Evolutionary conservation across 2,329 filamentous ascomycete genomes (phyloP).

Genomic region (Leptographium flavum): DNA sequence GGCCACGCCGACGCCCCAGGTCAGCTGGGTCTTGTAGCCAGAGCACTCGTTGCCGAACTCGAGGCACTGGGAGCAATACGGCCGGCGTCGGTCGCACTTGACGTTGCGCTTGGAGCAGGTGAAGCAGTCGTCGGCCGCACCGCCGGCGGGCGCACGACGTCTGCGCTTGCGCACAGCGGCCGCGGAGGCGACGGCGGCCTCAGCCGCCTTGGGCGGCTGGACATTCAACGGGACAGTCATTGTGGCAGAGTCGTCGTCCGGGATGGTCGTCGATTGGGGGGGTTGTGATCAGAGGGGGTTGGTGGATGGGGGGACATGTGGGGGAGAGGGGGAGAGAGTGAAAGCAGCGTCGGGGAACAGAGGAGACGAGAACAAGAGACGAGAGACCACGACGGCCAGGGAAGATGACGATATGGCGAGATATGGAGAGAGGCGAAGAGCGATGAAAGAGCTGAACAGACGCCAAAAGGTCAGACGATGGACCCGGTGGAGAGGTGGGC

Average conservation of each 20-base stretch:
- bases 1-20: conserved; percentile 91
- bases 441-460: not conserved
- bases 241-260: conserved; percentile 3
- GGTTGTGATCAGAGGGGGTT: not conserved
- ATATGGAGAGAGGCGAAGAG: not conserved
- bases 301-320: too few relatives aligned
- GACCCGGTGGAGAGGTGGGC: too few relatives aligned
- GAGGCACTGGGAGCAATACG: conserved; percentile 90
- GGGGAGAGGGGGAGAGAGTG: not conserved
- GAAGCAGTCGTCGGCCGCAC: conserved; percentile 90
- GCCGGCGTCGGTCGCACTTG: conserved; percentile 80
- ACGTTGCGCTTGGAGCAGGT: conserved; percentile 71
- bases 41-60: conserved; percentile 86
- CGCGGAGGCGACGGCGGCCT: conserved; percentile 18
- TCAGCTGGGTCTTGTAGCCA: conserved; percentile 92
- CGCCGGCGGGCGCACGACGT: conserved; percentile 75
- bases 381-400: too few relatives aligned
- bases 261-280: not conserved
- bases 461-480: conserved; percentile 5
- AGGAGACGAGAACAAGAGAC: not conserved
- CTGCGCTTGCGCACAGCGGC: conserved; percentile 51
- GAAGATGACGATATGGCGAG: too few relatives aligned
- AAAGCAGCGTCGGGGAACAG: not conserved
- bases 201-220: conserved; percentile 28
- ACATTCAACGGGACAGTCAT: conserved; percentile 37